Evolutionary conservation across 73 alveolate species (phyloP).

Genomic region (Urostyla sp.): DNA sequence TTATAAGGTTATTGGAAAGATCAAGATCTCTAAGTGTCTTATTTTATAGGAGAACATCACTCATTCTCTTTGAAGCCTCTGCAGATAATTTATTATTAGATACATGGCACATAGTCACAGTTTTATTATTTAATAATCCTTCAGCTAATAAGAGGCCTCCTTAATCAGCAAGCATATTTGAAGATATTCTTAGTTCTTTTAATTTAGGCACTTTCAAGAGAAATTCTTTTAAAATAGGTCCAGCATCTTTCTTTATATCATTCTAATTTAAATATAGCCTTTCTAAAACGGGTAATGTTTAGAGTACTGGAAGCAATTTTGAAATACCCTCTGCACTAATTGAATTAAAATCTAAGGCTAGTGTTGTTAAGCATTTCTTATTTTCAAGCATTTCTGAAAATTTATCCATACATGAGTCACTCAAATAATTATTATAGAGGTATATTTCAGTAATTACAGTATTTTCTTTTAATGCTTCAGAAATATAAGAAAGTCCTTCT

Average conservation of each 20-base stretch:
- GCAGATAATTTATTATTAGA: conserved; percentile 55
- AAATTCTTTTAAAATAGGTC: conserved; percentile 38
- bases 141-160: conserved; percentile 53
- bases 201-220: conserved; percentile 8
- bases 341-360: conserved; percentile 66
- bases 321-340: conserved; percentile 65
- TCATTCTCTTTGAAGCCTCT: conserved; percentile 54
- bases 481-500: conserved; percentile 40
- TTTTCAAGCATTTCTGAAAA: conserved; percentile 44
- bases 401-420: conserved; percentile 37
- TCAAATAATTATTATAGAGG: conserved; percentile 57
- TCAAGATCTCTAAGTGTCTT: conserved; percentile 57
- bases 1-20: conserved; percentile 51
- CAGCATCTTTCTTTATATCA: conserved; percentile 48
- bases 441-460: conserved; percentile 44
- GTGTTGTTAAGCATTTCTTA: conserved; percentile 17
- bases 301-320: conserved; percentile 9
- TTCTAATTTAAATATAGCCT: conserved; percentile 64
- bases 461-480: conserved; percentile 50
- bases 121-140: conserved; percentile 24
- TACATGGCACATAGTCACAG: conserved; percentile 47
- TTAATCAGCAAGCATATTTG: conserved; percentile 61
- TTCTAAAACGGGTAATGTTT: conserved; percentile 35
- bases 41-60: conserved; percentile 34
- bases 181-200: conserved; percentile 56